These are phyloP conservation scores for Magnusiomyces ingens DNA, from an alignment of 1,139 yeast species.

Conservation along the genomic window DNA sequence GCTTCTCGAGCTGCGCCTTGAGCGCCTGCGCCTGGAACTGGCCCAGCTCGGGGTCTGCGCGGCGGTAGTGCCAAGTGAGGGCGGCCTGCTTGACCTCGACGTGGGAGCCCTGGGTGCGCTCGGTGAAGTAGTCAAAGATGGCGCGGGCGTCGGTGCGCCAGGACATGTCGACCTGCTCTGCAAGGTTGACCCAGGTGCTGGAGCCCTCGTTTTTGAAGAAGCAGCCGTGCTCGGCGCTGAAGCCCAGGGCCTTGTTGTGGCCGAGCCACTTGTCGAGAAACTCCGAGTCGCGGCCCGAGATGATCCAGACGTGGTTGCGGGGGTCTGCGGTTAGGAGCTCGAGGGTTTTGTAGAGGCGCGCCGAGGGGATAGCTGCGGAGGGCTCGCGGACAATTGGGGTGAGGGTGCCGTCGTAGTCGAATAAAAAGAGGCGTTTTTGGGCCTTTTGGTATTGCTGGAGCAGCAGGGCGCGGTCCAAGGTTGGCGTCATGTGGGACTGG, in stretches of 20 bases:
- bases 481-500: constrained; percentile 64
- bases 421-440: constrained; percentile 66
- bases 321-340: constrained; percentile 64
- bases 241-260: constrained; percentile 52
- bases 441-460: constrained; percentile 51
- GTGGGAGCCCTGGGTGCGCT: constrained; percentile 82
- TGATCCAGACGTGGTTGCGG: constrained; percentile 84
- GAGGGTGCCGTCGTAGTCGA: constrained; percentile 95
- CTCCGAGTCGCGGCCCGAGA: constrained; percentile 89
- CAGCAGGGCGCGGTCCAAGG: constrained; percentile 61
- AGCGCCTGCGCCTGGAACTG: constrained; percentile 75
- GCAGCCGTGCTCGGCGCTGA: constrained; percentile 97
- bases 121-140: constrained; percentile 68
- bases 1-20: constrained; percentile 52
- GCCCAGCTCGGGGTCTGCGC: constrained; percentile 91
- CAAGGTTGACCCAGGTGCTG: constrained; percentile 71
- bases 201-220: constrained; percentile 67
- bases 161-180: constrained; percentile 80
- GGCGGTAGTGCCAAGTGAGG: constrained; percentile 94
- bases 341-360: constrained; percentile 56
- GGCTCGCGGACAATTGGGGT: constrained; percentile 96
- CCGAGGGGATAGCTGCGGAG: constrained; percentile 95
- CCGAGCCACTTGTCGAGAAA: constrained; percentile 91
- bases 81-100: constrained; percentile 91
- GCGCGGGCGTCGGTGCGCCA: constrained; percentile 84